Evolutionary conservation across 2,329 filamentous ascomycete species (phyloP), one percentile per base, ranked within the genome.

Genomic region (Pleurostoma richardsiae): DNA sequence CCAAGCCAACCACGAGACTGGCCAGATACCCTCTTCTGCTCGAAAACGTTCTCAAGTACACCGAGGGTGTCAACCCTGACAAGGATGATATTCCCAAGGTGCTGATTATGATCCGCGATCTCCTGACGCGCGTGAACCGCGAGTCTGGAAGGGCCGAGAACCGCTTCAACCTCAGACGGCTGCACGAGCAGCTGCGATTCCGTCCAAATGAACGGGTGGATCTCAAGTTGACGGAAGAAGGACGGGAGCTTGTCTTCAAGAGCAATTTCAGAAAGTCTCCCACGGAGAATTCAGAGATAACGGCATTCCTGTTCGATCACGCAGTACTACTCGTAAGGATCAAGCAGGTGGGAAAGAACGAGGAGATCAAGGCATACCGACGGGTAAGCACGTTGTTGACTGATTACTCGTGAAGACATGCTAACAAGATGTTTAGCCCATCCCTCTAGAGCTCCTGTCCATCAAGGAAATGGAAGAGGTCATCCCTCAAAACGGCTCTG

Each of bases 381-480:
- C 89, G 83, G 52, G 74, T 77, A 64, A 66, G 71, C 63, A 19
- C 4, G 26, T 8, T 36, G n/a, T 36, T 19, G n/a, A 8, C 33
- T 8, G 8, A 36, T n/a, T n/a, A 36, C 33, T 36, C 8, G 2
- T 8, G 33, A 36, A n/a, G 33, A 19, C 28, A 30, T 38, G 39
- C 55, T 60, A 44, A 57, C 44, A 10, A 44, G 28, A 48, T 54
- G 45, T 54, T 49, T 49, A 91, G 72, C 94, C 94, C 1, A 99
- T 99, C 55, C 94, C 94, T 10, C 72, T 99, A 30, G 94, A 99
- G 64, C 76, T 99, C 5, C 77, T 99, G 11, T 85, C 94, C 28
- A 97, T 99, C 56, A 85, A 87, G 45, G 92, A 97, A 63, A 97
- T 99, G 92, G 92, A 97, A 45, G 90, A 96, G 63, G 85, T 97